phyloP scores from a whole-genome alignment of 2,329 filamentous ascomycete genomes.

The Fusarium caatingaense region DNA sequence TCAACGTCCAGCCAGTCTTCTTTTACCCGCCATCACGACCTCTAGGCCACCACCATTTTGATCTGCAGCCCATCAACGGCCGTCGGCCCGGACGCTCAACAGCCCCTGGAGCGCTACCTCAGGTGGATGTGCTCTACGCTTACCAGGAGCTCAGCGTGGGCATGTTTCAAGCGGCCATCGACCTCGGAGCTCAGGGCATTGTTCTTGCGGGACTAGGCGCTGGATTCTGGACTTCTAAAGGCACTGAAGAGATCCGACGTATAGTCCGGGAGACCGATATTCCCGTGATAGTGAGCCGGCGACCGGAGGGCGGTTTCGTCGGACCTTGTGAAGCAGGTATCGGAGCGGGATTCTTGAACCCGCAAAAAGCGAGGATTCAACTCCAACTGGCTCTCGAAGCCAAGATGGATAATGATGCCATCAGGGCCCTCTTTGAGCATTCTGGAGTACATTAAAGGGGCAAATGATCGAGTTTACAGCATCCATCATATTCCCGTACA shows the following conservation, averaged over 20 bases:
- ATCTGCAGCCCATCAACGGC: conserved; percentile 44
- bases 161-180: conserved; percentile 61
- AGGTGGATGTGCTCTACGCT: conserved; percentile 67
- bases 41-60: conserved; percentile 58
- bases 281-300: conserved; percentile 63
- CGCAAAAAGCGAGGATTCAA: conserved; percentile 65
- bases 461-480: conserved; percentile 15
- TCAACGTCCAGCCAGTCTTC: conserved; percentile 69
- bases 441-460: conserved; percentile 42
- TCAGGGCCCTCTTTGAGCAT: conserved; percentile 47
- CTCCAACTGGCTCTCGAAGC: conserved; percentile 56
- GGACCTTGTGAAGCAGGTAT: conserved; percentile 53
- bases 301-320: conserved; percentile 66
- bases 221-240: conserved; percentile 59
- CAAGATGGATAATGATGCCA: conserved; percentile 44
- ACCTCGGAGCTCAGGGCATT: conserved; percentile 63
- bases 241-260: conserved; percentile 54
- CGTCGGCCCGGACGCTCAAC: conserved; percentile 20
- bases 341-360: conserved; percentile 66
- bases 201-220: conserved; percentile 67
- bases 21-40: conserved; percentile 66
- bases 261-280: conserved; percentile 58
- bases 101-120: conserved; percentile 54
- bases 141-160: conserved; percentile 64
- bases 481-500: conserved; percentile 20